Evolutionary conservation across 768 basidiomycete species (phyloP).

Genomic region (Trametes gibbosa): DNA sequence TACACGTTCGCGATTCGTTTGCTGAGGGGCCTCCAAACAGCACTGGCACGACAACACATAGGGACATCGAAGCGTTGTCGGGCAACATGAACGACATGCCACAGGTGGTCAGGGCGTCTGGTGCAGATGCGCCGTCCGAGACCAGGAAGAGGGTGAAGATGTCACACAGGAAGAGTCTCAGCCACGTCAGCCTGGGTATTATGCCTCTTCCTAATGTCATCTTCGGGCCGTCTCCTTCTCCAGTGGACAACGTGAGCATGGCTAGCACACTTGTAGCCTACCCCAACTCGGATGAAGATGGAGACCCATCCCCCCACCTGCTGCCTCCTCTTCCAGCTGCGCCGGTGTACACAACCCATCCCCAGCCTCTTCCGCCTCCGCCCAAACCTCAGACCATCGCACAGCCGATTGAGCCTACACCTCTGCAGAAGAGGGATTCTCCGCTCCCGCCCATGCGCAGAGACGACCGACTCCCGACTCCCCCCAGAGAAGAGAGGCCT

Average conservation of each 20-base stretch:
- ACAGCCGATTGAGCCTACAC: conserved; percentile 9
- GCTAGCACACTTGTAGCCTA: conserved; percentile 20
- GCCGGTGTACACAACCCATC: neutral
- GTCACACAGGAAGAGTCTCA: conserved; percentile 24
- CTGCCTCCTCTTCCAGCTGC: conserved; percentile 4
- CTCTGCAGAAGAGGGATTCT: conserved; percentile 6
- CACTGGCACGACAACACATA: neutral
- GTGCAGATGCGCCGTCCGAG: conserved; percentile 1
- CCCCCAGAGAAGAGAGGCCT: conserved; percentile 6
- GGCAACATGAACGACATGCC: neutral
- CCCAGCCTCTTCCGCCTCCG: neutral
- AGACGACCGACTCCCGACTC: conserved; percentile 8
- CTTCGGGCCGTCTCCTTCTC: conserved; percentile 21
- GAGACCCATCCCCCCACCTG: neutral
- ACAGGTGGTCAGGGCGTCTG: conserved; percentile 7
- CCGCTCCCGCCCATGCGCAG: conserved; percentile 9
- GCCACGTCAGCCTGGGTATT: conserved; percentile 27
- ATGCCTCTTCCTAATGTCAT: conserved; percentile 26
- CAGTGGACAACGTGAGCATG: conserved; percentile 25
- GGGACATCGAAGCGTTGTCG: neutral
- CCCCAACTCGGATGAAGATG: conserved; percentile 5
- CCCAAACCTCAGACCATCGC: conserved; percentile 1
- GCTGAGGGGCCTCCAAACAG: neutral
- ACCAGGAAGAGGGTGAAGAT: conserved; percentile 9
- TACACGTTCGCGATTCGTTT: conserved; percentile 2